These are phyloP conservation scores for Oryza glumipatula DNA, from an alignment of 176 grass and related monocot genomes.

Conservation along the genomic window DNA sequence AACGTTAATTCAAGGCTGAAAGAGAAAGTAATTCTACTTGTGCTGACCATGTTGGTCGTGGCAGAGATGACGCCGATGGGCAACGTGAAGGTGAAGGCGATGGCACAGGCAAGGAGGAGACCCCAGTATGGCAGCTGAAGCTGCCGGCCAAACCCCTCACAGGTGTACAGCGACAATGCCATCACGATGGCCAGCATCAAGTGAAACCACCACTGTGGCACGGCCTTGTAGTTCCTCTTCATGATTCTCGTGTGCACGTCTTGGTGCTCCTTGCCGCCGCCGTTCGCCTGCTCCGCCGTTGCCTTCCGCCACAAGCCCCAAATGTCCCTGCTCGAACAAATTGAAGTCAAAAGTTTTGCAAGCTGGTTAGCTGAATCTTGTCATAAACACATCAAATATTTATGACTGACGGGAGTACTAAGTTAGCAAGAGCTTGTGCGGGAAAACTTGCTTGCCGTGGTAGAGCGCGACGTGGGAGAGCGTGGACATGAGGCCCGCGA, in stretches of 20 bases:
- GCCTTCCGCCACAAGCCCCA: constrained; percentile 67
- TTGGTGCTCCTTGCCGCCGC: background rate
- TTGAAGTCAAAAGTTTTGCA: background rate
- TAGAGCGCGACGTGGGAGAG: constrained; percentile 75
- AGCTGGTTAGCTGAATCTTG: too few relatives aligned
- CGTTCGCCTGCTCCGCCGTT: constrained; percentile 28
- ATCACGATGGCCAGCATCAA: constrained; percentile 52
- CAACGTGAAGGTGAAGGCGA: constrained; percentile 83
- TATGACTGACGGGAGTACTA: too few relatives aligned
- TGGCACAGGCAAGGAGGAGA: constrained; percentile 59
- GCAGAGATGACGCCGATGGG: constrained; percentile 78
- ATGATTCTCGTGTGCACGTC: constrained; percentile 80
- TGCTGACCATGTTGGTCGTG: constrained; percentile 49
- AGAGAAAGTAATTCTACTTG: background rate
- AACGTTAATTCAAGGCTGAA: too few relatives aligned
- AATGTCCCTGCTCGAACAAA: background rate
- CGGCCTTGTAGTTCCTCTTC: constrained; percentile 68
- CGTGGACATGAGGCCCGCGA: constrained; percentile 59
- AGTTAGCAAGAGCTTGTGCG: too few relatives aligned
- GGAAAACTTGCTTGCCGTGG: constrained; percentile 46
- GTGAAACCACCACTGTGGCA: constrained; percentile 92
- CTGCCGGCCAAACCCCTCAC: constrained; percentile 68
- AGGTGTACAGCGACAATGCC: constrained; percentile 55
- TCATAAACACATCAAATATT: too few relatives aligned
- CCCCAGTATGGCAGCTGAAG: constrained; percentile 94